Conservation (phyloP, 192 early-diverging fungal genomes). For the Backusella morwellensis region DNA sequence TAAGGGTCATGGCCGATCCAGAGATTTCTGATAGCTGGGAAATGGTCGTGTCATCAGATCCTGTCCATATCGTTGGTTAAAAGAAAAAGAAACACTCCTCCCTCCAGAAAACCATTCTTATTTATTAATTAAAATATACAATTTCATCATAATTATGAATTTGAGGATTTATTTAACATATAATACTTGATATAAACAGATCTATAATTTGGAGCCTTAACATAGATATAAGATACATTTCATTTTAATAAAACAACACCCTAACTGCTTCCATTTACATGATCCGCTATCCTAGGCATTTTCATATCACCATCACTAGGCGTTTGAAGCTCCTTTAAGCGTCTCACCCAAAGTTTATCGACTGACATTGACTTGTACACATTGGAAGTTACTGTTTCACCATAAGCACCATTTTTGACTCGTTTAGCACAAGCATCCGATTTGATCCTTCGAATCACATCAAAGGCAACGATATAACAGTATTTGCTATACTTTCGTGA, state of each 20-base stretch:
- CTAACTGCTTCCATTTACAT: not conserved
- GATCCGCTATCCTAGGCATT: not conserved
- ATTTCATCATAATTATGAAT: not conserved
- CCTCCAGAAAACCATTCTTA: not conserved
- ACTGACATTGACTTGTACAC: conserved; percentile 7
- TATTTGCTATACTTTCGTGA: conserved; percentile 16
- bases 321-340: not conserved
- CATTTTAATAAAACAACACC: not conserved
- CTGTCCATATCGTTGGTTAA: not conserved
- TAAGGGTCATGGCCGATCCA: conserved; percentile 29
- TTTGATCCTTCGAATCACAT: conserved; percentile 15
- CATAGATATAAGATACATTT: too few relatives aligned
- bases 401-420: not conserved
- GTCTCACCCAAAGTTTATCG: conserved; percentile 13
- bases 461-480: conserved; percentile 22
- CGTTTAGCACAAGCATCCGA: conserved; percentile 15
- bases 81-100: too few relatives aligned
- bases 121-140: not conserved
- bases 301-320: not conserved
- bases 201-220: too few relatives aligned
- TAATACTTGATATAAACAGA: too few relatives aligned
- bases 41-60: conserved; percentile 12
- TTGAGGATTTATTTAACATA: too few relatives aligned
- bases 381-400: not conserved
- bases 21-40: conserved; percentile 11